Percentiles rank a stretch among this genome's conserved stretches.
Evolutionary conservation across 192 early-diverging fungal genomes (phyloP).

Genomic region (Podila epicladia): DNA sequence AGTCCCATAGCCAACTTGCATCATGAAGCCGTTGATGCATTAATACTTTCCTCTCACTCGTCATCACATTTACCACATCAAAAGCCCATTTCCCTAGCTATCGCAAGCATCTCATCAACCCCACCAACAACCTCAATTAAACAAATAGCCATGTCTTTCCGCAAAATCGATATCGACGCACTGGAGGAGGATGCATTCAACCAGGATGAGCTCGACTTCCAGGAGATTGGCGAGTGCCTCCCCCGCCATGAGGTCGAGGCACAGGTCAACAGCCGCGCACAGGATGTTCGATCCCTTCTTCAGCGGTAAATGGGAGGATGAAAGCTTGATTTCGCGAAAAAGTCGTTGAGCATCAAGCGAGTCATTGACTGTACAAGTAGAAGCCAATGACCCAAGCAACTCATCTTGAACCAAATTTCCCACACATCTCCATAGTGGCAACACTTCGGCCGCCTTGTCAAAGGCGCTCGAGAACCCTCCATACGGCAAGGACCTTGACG

Average conservation of each 20-base stretch:
- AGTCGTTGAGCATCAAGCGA: background rate
- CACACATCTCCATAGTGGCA: conserved; percentile 55
- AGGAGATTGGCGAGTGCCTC: conserved; percentile 54
- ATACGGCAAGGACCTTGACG: conserved; percentile 68
- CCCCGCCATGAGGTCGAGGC: conserved; percentile 59
- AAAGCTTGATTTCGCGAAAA: background rate
- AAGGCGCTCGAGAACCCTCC: conserved; percentile 75
- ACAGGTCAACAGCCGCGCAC: conserved; percentile 62
- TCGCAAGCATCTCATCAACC: background rate
- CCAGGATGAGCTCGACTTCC: conserved; percentile 47
- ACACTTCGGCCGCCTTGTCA: conserved; percentile 64
- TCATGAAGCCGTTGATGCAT: background rate
- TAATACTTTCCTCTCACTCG: background rate
- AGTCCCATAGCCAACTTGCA: background rate
- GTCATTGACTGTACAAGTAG: background rate
- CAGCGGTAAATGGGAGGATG: conserved; percentile 49
- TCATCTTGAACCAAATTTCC: too few relatives aligned
- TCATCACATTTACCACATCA: background rate
- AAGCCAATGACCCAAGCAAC: background rate
- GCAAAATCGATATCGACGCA: conserved; percentile 73
- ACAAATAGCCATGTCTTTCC: conserved; percentile 66
- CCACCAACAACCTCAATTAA: background rate
- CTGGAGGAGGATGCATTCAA: conserved; percentile 50
- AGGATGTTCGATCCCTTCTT: conserved; percentile 72
- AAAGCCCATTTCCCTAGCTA: background rate